Base-by-base conservation (phyloP, 345 rosid species). In the Corchorus olitorius region DNA sequence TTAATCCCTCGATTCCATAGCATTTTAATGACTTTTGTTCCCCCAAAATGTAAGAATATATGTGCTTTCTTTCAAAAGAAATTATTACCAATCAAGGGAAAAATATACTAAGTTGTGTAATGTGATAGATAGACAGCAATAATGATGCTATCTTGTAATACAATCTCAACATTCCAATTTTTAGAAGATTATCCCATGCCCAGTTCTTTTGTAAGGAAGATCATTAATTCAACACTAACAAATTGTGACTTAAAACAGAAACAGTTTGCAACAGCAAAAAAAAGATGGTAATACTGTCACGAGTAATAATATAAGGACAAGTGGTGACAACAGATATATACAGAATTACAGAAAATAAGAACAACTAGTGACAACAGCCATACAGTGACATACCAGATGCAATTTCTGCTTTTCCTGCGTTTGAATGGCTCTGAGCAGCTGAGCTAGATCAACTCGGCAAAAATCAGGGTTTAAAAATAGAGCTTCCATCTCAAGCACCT, bases 401-500 rank as follows among this genome's bases (percentile, higher is more conserved):
- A 91, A 64, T 78, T 93, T 95, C 88, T 90, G 85, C 83, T 91
- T 93, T 80, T 95, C 98, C 75, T 91, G 97, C 12, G 82, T 80
- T 86, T 95, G 99, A 83, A 95, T 89, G 65, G 89, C 87, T 68
- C 89, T 81, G 60, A 95, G 91, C 22, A 93, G 80, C 65, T 88
- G 85, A 76, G 97, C 91, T 58, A 95, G 87, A 88, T 95, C 98
- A 59, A 75, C 77, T 73, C 98, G 87, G 76, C 84, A 65, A 27
- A 81, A 72, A 39, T 82, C 82, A 20, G 93, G 91, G 75, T 68
- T 79, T 75, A 69, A 74, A 81, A 93, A 90, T 45, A 81, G 74
- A 69, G 94, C 83, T 77, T 93, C 96, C 82, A 93, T 85, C 63
- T 90, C 94, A 15, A 89, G 90, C 35, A 94, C 93, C 98, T 94